Evolutionary conservation across 83 land plant species (phyloP).

Genomic region (Picea engelmannii): DNA sequence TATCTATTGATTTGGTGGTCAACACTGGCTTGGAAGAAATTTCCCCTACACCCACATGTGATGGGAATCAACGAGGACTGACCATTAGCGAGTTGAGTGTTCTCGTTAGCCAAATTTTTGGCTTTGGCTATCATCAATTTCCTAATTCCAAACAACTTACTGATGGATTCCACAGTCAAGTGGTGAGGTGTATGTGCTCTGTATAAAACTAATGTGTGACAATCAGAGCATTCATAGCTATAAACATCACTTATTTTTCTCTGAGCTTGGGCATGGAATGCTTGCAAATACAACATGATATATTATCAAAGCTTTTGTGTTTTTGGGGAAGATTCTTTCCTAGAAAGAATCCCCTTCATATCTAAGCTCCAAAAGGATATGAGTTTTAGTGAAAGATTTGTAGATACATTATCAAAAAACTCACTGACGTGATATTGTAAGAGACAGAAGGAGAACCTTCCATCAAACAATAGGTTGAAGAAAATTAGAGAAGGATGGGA

Average conservation of each 20-base stretch:
- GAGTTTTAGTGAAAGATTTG: too few relatives aligned
- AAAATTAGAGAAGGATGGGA: too few relatives aligned
- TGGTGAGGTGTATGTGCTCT: slow-evolving; percentile 30
- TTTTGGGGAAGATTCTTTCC: too few relatives aligned
- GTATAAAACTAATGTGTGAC: slow-evolving; percentile 32
- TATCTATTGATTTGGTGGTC: slow-evolving; percentile 21
- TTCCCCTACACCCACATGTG: slow-evolving; percentile 37
- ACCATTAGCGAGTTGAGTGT: slow-evolving; percentile 20
- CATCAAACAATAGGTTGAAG: too few relatives aligned
- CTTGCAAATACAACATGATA: neutral
- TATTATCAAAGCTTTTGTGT: too few relatives aligned
- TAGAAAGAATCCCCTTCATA: too few relatives aligned
- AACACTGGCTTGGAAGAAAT: slow-evolving; percentile 15
- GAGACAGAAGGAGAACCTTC: too few relatives aligned
- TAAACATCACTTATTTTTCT: slow-evolving; percentile 9
- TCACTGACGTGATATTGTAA: too few relatives aligned
- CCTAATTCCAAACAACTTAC: slow-evolving; percentile 41
- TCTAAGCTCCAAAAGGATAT: too few relatives aligned
- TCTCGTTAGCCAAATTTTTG: slow-evolving; percentile 33
- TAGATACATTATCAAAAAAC: too few relatives aligned
- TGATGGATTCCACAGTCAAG: slow-evolving; percentile 22
- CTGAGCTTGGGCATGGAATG: slow-evolving; percentile 11
- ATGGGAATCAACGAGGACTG: slow-evolving; percentile 46
- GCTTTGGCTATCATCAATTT: slow-evolving; percentile 19
- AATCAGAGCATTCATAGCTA: slow-evolving; percentile 20